phyloP scores from a whole-genome alignment of 2,329 filamentous ascomycete genomes.

The Onygenales sp. region DNA sequence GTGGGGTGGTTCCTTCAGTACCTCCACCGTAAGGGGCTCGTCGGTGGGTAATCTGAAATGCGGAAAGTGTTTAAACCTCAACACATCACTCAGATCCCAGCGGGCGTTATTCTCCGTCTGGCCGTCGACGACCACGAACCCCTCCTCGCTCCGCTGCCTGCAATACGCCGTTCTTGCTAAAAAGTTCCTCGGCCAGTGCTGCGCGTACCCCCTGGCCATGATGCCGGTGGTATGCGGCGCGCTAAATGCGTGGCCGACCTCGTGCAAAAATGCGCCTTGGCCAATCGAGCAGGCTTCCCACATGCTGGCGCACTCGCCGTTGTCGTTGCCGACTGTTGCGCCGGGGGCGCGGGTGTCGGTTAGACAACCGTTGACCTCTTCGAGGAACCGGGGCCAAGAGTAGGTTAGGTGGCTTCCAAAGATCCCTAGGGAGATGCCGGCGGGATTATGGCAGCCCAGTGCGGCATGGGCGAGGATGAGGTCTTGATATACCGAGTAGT shows the following conservation, averaged over 20 bases:
- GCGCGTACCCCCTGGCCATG: slow-evolving; percentile 31
- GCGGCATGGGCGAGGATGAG: slow-evolving; percentile 16
- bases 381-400: slow-evolving; percentile 17
- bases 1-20: neutral
- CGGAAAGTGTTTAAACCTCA: slow-evolving; percentile 13
- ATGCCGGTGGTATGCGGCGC: slow-evolving; percentile 23
- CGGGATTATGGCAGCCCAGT: slow-evolving; percentile 12
- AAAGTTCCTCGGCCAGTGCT: slow-evolving; percentile 37
- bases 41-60: slow-evolving; percentile 20
- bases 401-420: slow-evolving; percentile 17
- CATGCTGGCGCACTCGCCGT: slow-evolving; percentile 34
- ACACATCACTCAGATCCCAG: slow-evolving; percentile 24
- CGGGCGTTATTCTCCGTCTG: slow-evolving; percentile 15
- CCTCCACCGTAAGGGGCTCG: slow-evolving; percentile 1
- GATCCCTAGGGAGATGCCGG: slow-evolving; percentile 14
- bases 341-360: slow-evolving; percentile 29
- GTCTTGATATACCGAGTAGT: slow-evolving; percentile 10
- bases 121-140: neutral
- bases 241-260: slow-evolving; percentile 30
- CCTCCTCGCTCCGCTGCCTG: neutral
- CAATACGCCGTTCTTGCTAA: slow-evolving; percentile 23
- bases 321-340: slow-evolving; percentile 32
- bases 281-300: slow-evolving; percentile 38
- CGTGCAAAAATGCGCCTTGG: slow-evolving; percentile 27
- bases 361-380: slow-evolving; percentile 14